Base-by-base conservation (phyloP, 495 filamentous ascomycete genomes). In the Friedmanniomyces endolithicus region DNA sequence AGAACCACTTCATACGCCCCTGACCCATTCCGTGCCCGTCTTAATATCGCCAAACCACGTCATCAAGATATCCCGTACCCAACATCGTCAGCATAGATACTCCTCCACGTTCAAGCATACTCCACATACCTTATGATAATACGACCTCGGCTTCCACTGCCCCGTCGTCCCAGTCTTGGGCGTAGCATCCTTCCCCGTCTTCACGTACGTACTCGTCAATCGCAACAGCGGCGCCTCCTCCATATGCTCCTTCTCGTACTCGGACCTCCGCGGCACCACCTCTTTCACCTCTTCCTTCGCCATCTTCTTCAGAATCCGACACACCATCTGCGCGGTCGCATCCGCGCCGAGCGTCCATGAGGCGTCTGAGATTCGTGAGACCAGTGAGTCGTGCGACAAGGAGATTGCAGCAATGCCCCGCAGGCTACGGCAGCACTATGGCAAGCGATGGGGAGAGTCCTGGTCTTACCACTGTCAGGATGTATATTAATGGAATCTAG, bases 331-430 rank as follows among this genome's bases (percentile, higher is more conserved):
- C 1, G 74, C 72, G 3, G 76, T 74, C 0, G 73, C 71, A 58
- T 83, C 80, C 1, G 78, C 71, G 19, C 78, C 78, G 0, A 83
- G 66, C 0, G 81, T 82, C 81, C 80, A 84, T 0, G 73, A 73
- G 0, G 73, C 72, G 50, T 79, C 77, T n/a, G n/a, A n/a, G n/a
- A n/a, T n/a, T n/a, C n/a, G n/a, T n/a, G n/a, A n/a, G n/a, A n/a
- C n/a, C n/a, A n/a, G n/a, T n/a, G n/a, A n/a, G n/a, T n/a, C n/a
- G n/a, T n/a, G n/a, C n/a, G n/a, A n/a, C n/a, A n/a, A n/a, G n/a
- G n/a, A n/a, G n/a, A n/a, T n/a, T n/a, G n/a, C n/a, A n/a, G n/a
- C n/a, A n/a, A n/a, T n/a, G n/a, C n/a, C n/a, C n/a, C n/a, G n/a
- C n/a, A n/a, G n/a, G n/a, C n/a, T n/a, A n/a, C n/a, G n/a, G n/a